phyloP scores from a whole-genome alignment of 179 eudicot species.

The Nepenthes alata region DNA sequence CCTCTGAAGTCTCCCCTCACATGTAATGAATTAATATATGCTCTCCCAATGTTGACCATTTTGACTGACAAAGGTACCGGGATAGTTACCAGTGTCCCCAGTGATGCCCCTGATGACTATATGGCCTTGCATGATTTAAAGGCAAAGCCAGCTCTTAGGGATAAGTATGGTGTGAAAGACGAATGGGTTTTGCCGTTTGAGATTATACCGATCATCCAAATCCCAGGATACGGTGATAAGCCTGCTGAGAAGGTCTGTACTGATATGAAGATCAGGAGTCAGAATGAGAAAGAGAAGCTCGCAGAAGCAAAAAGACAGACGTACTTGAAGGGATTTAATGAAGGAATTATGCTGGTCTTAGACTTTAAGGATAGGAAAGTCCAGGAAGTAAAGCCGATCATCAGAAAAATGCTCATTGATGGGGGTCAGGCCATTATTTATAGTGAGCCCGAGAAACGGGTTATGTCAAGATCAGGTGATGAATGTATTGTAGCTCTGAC shows the following conservation, averaged over 20 bases:
- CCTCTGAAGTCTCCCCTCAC: slow-evolving; percentile 72
- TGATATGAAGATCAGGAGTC: slow-evolving; percentile 77
- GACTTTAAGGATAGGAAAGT: slow-evolving; percentile 60
- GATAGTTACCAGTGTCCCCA: slow-evolving; percentile 80
- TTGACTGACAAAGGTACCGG: slow-evolving; percentile 89
- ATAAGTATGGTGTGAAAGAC: slow-evolving; percentile 59
- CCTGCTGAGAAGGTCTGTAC: slow-evolving; percentile 73
- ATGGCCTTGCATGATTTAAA: slow-evolving; percentile 68
- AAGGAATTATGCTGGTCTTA: slow-evolving; percentile 68
- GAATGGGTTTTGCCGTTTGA: slow-evolving; percentile 85
- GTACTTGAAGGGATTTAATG: slow-evolving; percentile 68
- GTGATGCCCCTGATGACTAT: slow-evolving; percentile 85
- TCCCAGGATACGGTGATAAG: slow-evolving; percentile 67
- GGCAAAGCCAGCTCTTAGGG: slow-evolving; percentile 59
- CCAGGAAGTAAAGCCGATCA: slow-evolving; percentile 61
- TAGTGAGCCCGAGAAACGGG: slow-evolving; percentile 84
- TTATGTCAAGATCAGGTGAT: slow-evolving; percentile 79
- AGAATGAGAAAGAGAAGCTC: slow-evolving; percentile 74
- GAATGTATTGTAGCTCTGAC: slow-evolving; percentile 82
- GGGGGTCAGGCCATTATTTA: slow-evolving; percentile 50
- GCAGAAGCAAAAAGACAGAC: slow-evolving; percentile 67
- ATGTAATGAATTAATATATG: slow-evolving; percentile 52
- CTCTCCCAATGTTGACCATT: slow-evolving; percentile 74
- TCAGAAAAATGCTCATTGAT: slow-evolving; percentile 47
- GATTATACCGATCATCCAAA: slow-evolving; percentile 62